These are phyloP conservation scores for Coffea humblotiana DNA, from an alignment of 305 asterid genomes.

Conservation along the genomic window DNA sequence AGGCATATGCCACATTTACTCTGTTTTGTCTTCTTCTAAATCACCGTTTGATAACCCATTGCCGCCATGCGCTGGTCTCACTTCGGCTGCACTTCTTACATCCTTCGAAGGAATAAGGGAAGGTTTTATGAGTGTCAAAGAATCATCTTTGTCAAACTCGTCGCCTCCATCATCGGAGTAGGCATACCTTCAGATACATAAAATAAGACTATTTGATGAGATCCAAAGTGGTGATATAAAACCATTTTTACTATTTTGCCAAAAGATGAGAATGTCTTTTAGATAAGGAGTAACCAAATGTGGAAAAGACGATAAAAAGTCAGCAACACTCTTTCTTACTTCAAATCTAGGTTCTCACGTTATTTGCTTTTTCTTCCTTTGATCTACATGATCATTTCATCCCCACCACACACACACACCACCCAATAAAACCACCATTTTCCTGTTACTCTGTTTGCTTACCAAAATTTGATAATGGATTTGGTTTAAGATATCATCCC, in stretches of 20 bases:
- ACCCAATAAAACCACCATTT: too few species aligned
- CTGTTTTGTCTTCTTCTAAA: constrained; percentile 73
- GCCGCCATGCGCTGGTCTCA: constrained; percentile 37
- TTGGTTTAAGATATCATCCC: not conserved
- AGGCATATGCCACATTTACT: constrained; percentile 24
- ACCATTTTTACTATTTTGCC: not conserved
- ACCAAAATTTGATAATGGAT: not conserved
- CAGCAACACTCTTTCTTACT: not conserved
- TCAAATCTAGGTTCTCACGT: not conserved
- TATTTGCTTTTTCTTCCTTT: not conserved
- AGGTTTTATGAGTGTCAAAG: constrained; percentile 77
- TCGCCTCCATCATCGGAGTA: constrained; percentile 76
- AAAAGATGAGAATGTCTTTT: not conserved
- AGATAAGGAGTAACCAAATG: not conserved
- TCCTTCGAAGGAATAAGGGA: constrained; percentile 54
- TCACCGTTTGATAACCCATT: constrained; percentile 39
- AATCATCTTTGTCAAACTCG: constrained; percentile 74
- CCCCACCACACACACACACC: too few species aligned
- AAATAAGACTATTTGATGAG: constrained; percentile 2
- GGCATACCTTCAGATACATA: constrained; percentile 52
- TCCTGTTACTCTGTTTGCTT: not conserved
- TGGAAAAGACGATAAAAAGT: not conserved
- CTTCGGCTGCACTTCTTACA: constrained; percentile 40
- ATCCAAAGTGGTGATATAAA: not conserved
- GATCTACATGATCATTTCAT: not conserved